These are phyloP conservation scores for Cladosporium sp. DNA, from an alignment of 2,329 filamentous ascomycete genomes.

Conservation along the genomic window DNA sequence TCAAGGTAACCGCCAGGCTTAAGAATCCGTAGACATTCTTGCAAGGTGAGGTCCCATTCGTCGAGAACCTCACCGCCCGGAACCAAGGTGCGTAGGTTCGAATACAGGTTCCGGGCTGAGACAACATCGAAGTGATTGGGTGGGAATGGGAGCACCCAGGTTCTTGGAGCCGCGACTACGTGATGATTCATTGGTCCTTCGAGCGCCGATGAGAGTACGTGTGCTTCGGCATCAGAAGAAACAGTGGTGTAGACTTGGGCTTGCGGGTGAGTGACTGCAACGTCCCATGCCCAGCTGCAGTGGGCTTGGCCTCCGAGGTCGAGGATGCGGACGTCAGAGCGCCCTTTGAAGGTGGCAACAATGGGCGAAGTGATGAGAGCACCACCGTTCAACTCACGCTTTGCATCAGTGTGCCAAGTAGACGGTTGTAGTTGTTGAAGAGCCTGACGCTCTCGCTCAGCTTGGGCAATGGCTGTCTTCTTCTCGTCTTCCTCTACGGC, in stretches of 20 bases:
- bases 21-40: conserved; percentile 83
- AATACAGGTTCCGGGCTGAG: conserved; percentile 81
- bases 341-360: conserved; percentile 32
- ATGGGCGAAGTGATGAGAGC: conserved; percentile 55
- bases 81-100: conserved; percentile 66
- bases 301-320: conserved; percentile 81
- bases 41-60: conserved; percentile 82
- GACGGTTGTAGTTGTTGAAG: conserved; percentile 62
- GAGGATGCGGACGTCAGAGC: conserved; percentile 61
- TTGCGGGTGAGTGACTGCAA: conserved; percentile 79
- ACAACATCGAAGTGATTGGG: conserved; percentile 87
- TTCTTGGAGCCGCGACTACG: conserved; percentile 69
- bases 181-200: conserved; percentile 85
- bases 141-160: conserved; percentile 80
- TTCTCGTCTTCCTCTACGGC: conserved; percentile 34
- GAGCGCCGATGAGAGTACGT: conserved; percentile 62
- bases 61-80: conserved; percentile 54
- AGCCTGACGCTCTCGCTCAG: conserved; percentile 76
- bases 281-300: conserved; percentile 95
- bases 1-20: conserved; percentile 93
- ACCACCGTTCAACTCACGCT: conserved; percentile 58
- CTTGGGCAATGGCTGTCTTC: conserved; percentile 30
- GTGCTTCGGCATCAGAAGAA: conserved; percentile 32
- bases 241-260: conserved; percentile 80
- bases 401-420: conserved; percentile 60